These are phyloP conservation scores for Patellifolia procumbens DNA, from an alignment of 179 eudicot species.

Conservation along the genomic window DNA sequence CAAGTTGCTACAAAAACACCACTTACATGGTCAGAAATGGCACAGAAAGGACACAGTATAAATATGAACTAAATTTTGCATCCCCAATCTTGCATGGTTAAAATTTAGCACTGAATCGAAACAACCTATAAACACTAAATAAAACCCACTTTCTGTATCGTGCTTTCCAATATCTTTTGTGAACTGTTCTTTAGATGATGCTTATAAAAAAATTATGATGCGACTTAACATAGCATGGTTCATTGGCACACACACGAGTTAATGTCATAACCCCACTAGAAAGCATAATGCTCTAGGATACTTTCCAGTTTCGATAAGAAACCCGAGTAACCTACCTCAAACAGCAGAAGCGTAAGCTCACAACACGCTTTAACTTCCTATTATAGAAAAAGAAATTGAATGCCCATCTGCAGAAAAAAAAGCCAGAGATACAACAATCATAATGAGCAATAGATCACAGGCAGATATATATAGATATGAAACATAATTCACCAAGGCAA, in stretches of 20 bases:
- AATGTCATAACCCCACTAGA: not conserved
- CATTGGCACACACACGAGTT: not conserved
- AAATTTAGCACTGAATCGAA: not conserved
- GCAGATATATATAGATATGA: not conserved
- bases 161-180: not conserved
- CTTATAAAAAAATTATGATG: not conserved
- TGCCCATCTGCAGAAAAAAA: constrained; percentile 71
- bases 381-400: constrained; percentile 95
- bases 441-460: not conserved
- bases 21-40: not conserved
- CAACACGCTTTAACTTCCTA: constrained; percentile 83
- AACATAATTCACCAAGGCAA: not conserved
- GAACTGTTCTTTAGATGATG: not conserved
- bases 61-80: not conserved
- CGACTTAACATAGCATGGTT: not conserved
- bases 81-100: not conserved
- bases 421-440: not conserved
- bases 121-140: not conserved
- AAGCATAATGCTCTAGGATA: not conserved
- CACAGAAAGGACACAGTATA: not conserved
- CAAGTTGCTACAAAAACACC: constrained; percentile 72
- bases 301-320: not conserved
- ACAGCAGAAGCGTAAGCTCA: constrained; percentile 86
- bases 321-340: constrained; percentile 51
- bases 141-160: not conserved